A percentile compares a stretch with the other conserved stretches of the same genome.
phyloP scores from a whole-genome alignment of 352 stramenopile genomes.

The Phytophthora agathidicida region DNA sequence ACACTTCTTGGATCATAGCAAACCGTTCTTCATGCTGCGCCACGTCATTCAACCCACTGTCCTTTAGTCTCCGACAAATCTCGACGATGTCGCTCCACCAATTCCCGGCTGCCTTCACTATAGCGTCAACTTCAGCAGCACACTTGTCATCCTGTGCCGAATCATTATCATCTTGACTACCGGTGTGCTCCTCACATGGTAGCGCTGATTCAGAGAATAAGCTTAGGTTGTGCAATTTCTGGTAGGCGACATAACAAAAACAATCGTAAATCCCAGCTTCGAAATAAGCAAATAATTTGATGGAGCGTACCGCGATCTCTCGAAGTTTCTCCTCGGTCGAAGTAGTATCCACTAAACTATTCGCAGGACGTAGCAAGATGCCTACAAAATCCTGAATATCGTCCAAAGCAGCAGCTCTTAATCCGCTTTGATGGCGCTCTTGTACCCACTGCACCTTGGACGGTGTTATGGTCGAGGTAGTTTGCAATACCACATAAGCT shows the following conservation, averaged over 20 bases:
- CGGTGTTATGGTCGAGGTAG: slow-evolving; percentile 48
- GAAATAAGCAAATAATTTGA: background rate
- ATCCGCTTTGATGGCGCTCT: slow-evolving; percentile 26
- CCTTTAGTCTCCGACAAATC: slow-evolving; percentile 46
- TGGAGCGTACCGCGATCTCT: slow-evolving; percentile 33
- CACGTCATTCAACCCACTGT: slow-evolving; percentile 26
- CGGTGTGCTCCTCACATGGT: background rate
- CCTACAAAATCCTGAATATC: slow-evolving; percentile 52
- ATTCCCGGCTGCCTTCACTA: slow-evolving; percentile 55
- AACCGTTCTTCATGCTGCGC: slow-evolving; percentile 39
- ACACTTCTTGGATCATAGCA: slow-evolving; percentile 48
- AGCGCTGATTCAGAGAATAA: slow-evolving; percentile 7
- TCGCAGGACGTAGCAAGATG: slow-evolving; percentile 67
- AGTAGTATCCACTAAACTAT: slow-evolving; percentile 44
- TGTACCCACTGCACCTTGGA: slow-evolving; percentile 49
- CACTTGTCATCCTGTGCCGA: background rate
- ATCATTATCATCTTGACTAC: background rate
- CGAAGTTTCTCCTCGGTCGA: slow-evolving; percentile 61
- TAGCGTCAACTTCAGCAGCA: slow-evolving; percentile 33
- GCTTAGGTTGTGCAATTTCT: slow-evolving; percentile 26
- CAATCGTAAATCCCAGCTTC: background rate
- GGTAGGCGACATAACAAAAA: slow-evolving; percentile 4
- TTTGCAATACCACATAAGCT: slow-evolving; percentile 66
- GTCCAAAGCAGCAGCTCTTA: background rate
- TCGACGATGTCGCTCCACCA: slow-evolving; percentile 72